phyloP scores from a whole-genome alignment of 208 protist genomes.

The Leishmania tarentolae region DNA sequence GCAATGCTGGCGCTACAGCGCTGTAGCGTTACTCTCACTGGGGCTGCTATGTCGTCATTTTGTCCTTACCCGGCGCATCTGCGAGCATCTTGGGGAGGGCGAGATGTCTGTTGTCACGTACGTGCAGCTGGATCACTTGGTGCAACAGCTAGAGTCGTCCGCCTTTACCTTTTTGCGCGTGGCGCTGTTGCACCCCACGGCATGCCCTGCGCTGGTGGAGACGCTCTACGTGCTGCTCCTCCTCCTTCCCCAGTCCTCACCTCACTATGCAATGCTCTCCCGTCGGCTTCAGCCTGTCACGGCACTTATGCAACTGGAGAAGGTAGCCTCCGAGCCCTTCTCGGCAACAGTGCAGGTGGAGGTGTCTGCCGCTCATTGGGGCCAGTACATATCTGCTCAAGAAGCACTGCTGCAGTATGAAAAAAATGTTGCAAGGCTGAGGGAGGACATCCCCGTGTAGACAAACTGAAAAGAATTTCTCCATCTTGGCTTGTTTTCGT shows the following conservation, averaged over 20 bases:
- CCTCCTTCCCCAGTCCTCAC: conserved; percentile 94
- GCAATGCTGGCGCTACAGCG: conserved; percentile 88
- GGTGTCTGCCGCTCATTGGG: conserved; percentile 12
- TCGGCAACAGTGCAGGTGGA: neutral
- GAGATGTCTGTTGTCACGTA: conserved; percentile 93
- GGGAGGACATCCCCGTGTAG: neutral
- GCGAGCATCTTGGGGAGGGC: conserved; percentile 55
- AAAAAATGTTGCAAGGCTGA: conserved; percentile 1
- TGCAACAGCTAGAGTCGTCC: conserved; percentile 96
- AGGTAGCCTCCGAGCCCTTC: neutral
- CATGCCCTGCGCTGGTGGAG: conserved; percentile 89
- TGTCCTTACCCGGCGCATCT: conserved; percentile 67
- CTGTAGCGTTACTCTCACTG: conserved; percentile 90
- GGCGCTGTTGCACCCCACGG: conserved; percentile 86
- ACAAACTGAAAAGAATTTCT: neutral
- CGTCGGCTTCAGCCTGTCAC: conserved; percentile 47
- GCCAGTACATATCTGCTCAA: conserved; percentile 21
- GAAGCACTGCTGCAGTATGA: conserved; percentile 22
- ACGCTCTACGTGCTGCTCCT: conserved; percentile 96
- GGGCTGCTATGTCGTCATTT: conserved; percentile 92
- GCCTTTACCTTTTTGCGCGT: conserved; percentile 94
- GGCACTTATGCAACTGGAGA: conserved; percentile 36
- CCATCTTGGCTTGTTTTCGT: neutral
- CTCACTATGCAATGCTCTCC: conserved; percentile 74
- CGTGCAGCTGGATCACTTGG: conserved; percentile 95